Conservation (phyloP, 768 basidiomycete genomes). For the Aureoboletus auriporus region DNA sequence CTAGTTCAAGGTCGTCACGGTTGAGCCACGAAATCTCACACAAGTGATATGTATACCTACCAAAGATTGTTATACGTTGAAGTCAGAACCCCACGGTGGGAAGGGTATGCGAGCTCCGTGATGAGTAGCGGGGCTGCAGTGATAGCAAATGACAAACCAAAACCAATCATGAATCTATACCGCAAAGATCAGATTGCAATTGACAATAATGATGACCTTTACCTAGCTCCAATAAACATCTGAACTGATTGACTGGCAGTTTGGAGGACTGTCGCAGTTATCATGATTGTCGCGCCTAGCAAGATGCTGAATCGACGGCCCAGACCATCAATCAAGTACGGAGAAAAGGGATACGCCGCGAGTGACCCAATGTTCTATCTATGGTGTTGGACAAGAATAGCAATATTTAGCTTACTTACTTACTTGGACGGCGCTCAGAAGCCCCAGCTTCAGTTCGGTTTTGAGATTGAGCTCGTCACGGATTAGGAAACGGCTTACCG, state of each 20-base stretch:
- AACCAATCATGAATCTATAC: constrained; percentile 35
- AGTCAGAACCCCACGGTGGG: constrained; percentile 43
- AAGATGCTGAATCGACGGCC: constrained; percentile 36
- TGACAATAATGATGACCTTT: background rate
- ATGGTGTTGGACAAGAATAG: background rate
- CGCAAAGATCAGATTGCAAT: background rate
- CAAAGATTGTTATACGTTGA: constrained; percentile 43
- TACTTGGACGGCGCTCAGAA: constrained; percentile 35
- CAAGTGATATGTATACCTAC: constrained; percentile 20
- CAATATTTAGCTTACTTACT: constrained; percentile 10
- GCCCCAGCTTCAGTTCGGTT: constrained; percentile 24
- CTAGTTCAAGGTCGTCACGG: background rate
- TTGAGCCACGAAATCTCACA: background rate
- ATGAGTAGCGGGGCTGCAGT: constrained; percentile 46
- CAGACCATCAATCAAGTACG: constrained; percentile 38
- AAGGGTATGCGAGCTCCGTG: constrained; percentile 48
- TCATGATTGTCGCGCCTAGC: constrained; percentile 38
- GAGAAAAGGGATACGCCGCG: constrained; percentile 35
- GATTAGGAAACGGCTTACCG: constrained; percentile 12
- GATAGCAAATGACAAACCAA: constrained; percentile 39
- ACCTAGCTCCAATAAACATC: constrained; percentile 44
- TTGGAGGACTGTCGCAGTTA: constrained; percentile 36
- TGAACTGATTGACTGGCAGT: constrained; percentile 36
- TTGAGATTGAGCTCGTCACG: background rate
- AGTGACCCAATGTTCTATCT: constrained; percentile 39